Base-by-base conservation (phyloP, 345 rosid genomes). In the Eucalyptus virginea region DNA sequence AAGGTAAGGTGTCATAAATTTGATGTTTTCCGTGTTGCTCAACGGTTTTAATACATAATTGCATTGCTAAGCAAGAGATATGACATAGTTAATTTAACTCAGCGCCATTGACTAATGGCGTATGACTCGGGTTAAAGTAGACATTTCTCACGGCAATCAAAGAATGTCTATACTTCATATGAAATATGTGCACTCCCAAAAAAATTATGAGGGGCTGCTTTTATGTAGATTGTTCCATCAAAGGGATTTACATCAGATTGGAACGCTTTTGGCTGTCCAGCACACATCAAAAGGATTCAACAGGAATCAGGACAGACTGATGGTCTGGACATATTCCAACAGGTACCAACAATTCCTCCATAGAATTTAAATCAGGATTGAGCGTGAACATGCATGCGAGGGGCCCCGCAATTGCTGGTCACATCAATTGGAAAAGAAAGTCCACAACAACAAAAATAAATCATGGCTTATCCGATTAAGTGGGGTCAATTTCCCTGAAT, bases 21-120 rank as follows among this genome's bases (percentile, higher is more conserved):
- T 34, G 24, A 69, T 5, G 32, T 34, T 69, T 69, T 34, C 6
- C 2, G 7, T 34, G 81, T 69, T 69, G 44, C 81, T 18, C 26
- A 21, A 69, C 1, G 21, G 42, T 69, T 19, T 69, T 34, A 34
- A 34, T 69, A 34, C 44, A 69, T 69, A 9, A 69, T 34, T 18
- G 26, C 7, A 34, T 69, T 69, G 81, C 81, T 19, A 34, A 69
- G 42, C 44, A 69, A 69, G 44, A 69, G 13, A 69, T 34, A 69
- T 5, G 7, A 69, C 44, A 34, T 69, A 5, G 26, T 18, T 34
- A 32, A 69, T 34, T 69, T 18, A 34, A 18, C 44, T 69, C 26
- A 1, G 7, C 0, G 1, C 80, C 21, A 67, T 32, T 67, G 21
- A 34, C 11, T 4, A 67, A 67, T 1, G 2, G 10, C 4, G 11